Evolutionary conservation across 179 eudicot species (phyloP), one percentile per base, ranked within the genome.

Genomic region (Silene noctiflora): DNA sequence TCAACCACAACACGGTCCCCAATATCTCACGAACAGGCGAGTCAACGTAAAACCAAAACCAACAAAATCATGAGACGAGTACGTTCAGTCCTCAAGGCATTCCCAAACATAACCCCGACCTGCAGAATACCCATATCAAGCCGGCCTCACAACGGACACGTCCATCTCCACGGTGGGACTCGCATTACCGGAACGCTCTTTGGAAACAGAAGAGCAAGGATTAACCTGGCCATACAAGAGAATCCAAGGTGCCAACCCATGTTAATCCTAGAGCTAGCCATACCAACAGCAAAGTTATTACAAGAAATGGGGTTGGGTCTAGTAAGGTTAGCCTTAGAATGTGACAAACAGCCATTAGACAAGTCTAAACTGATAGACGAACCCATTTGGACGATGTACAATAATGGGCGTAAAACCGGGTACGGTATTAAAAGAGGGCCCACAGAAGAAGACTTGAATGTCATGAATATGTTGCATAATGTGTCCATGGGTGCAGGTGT

Each of bases 401-500:
- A 92, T 17, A 93, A 93, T 46, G 98, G 98, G 1, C 73, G 82
- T 39, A 93, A 93, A 69, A 84, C 81, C 0, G 98, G 98, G 1
- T 93, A 93, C 20, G 98, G 89, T 0, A 90, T 93, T 31, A 88
- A 85, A 73, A 84, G 98, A 68, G 98, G 85, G 46, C 85, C 96
- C 1, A 91, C 94, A 0, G 89, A 93, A 2, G 98, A 90, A 19
- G 98, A 93, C 61, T 20, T 93, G 72, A 79, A 78, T 56, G 97
- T 86, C 3, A 89, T 93, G 86, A 90, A 89, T 61, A 79, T 79
- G 83, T 51, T 93, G 76, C 93, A 90, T 61, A 93, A 92, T 3
- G 89, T 82, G 55, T 91, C 98, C 0, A 93, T 93, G 96, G 98
- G 98, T 4, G 98, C 98, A 0, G 97, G 98, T 0, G 96, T 93